Conservation (phyloP, 176 grass and related monocot species). For the Eleusine indica region DNA sequence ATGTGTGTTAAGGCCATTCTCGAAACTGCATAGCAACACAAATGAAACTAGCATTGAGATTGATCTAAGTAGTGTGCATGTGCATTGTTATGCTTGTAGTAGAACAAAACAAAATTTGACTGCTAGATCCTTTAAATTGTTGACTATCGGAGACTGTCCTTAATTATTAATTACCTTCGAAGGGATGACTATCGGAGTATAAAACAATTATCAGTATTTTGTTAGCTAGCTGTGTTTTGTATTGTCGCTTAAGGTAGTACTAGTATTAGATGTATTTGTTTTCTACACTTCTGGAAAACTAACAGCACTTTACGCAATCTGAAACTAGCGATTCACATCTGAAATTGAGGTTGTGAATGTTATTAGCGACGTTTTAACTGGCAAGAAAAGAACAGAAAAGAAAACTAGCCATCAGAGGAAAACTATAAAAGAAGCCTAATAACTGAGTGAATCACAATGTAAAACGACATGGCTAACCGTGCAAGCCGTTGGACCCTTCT, state of each 20-base stretch:
- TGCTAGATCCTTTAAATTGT: not conserved
- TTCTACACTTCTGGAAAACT: conserved; percentile 34
- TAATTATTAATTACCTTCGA: not conserved
- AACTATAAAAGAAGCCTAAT: not conserved
- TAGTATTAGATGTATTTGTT: not conserved
- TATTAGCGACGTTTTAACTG: not conserved
- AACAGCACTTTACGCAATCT: conserved; percentile 9
- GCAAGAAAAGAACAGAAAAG: not conserved
- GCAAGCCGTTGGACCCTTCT: not conserved
- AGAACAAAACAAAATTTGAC: conserved; percentile 18
- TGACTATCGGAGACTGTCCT: not conserved
- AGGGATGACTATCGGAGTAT: not conserved
- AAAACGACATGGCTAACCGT: not conserved
- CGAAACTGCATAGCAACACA: too few relatives aligned
- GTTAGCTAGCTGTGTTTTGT: not conserved
- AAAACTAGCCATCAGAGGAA: not conserved
- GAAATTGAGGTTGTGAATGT: conserved; percentile 2
- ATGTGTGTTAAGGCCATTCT: not conserved
- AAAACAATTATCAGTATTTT: not conserved
- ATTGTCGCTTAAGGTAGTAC: not conserved
- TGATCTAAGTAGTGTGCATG: too few relatives aligned
- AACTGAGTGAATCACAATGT: not conserved
- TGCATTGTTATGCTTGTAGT: not conserved
- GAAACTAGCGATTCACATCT: conserved; percentile 21
- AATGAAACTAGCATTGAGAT: too few relatives aligned